Evolutionary conservation across 176 grass and related monocot species (phyloP).

Genomic region (Aegilops speltoides): DNA sequence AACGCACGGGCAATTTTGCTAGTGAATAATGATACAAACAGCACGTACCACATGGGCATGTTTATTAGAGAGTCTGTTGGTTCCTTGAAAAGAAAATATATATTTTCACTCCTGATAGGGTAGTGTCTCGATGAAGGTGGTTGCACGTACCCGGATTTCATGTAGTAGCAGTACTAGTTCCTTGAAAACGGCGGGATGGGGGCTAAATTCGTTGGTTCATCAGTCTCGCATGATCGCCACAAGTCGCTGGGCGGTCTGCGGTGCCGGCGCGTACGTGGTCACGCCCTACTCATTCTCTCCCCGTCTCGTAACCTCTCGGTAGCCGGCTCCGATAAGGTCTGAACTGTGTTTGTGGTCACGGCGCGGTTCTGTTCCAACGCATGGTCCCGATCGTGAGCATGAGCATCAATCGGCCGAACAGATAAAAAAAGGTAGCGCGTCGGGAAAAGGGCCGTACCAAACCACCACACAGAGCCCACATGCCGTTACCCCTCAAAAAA

Average conservation of each 20-base stretch:
- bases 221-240: neutral
- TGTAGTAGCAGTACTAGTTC: neutral
- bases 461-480: too few species aligned
- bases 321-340: neutral
- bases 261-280: neutral
- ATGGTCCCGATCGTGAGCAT: conserved; percentile 17
- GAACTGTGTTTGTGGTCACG: conserved; percentile 25
- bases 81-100: neutral
- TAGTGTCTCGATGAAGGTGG: neutral
- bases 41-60: too few species aligned
- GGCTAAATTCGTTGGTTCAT: neutral
- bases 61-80: neutral
- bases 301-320: neutral
- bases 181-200: neutral
- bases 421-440: neutral
- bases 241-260: too few species aligned
- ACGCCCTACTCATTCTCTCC: conserved; percentile 32
- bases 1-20: too few species aligned
- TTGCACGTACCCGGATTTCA: neutral
- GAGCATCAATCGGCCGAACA: too few species aligned
- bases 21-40: too few species aligned
- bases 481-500: too few species aligned
- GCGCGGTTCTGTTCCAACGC: conserved; percentile 29
- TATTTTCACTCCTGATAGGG: neutral
- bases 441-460: conserved; percentile 2